A percentile compares a stretch with the other conserved stretches of the same genome.
Evolutionary conservation across 208 protist genomes (phyloP).

Genomic region (Leishmania martiniquensis): DNA sequence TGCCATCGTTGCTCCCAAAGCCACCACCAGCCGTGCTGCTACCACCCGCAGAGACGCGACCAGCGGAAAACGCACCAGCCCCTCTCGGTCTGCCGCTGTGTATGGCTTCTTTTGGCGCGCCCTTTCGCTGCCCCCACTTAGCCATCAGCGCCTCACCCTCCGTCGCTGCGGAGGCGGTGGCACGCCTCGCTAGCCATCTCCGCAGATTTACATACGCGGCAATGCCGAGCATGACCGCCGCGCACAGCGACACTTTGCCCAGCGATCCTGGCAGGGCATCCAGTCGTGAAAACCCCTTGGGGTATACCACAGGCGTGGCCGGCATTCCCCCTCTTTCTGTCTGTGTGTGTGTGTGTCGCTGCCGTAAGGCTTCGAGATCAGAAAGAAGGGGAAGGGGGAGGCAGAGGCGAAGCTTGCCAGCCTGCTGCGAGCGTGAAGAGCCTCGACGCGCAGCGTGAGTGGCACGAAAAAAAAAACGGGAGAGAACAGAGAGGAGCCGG

Average conservation of each 20-base stretch:
- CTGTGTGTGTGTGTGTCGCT: not conserved
- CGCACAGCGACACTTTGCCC: constrained; percentile 29
- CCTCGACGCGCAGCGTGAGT: too few relatives aligned
- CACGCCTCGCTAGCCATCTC: constrained; percentile 18
- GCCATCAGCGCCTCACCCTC: not conserved
- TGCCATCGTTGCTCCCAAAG: not conserved
- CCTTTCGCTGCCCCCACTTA: constrained; percentile 5
- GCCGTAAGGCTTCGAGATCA: too few relatives aligned
- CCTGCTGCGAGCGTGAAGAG: too few relatives aligned
- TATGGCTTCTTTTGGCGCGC: not conserved
- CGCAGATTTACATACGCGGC: constrained; percentile 27
- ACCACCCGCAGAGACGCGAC: not conserved
- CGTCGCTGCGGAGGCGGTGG: not conserved
- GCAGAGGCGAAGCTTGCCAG: too few relatives aligned
- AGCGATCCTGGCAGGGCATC: constrained; percentile 33
- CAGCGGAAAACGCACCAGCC: not conserved
- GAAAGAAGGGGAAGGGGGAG: too few relatives aligned
- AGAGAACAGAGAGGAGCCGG: too few relatives aligned
- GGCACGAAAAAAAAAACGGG: too few relatives aligned
- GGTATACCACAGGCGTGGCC: constrained; percentile 1
- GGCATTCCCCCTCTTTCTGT: not conserved
- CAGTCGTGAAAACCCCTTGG: constrained; percentile 8
- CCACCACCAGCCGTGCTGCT: not conserved
- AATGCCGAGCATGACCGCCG: constrained; percentile 25
- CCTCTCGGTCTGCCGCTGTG: not conserved